phyloP scores from a whole-genome alignment of 768 basidiomycete species.

The Postia placenta region DNA sequence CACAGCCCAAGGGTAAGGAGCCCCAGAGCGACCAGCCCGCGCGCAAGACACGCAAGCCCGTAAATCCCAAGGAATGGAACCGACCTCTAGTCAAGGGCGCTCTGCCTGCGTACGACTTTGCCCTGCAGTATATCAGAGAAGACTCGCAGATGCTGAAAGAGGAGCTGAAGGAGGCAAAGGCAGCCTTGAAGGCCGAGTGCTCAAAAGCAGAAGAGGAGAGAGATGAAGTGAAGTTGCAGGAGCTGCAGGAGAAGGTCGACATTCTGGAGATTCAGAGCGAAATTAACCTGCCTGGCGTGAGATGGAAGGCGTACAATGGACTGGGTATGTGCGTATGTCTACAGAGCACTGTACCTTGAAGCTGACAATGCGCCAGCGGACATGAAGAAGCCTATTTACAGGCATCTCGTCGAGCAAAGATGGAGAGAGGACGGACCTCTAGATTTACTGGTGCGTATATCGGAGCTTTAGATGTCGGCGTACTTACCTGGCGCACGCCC shows the following conservation, averaged over 20 bases:
- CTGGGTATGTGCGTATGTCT: conserved; percentile 48
- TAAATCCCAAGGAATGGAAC: conserved; percentile 57
- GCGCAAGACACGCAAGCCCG: conserved; percentile 46
- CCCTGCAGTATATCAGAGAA: conserved; percentile 58
- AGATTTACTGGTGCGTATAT: conserved; percentile 66
- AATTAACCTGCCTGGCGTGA: conserved; percentile 75
- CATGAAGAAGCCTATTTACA: conserved; percentile 61
- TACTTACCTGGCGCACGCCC: not conserved
- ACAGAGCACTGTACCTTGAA: not conserved
- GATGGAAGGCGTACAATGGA: conserved; percentile 77
- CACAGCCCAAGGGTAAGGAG: conserved; percentile 4
- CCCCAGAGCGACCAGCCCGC: conserved; percentile 15
- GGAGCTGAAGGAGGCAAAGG: conserved; percentile 36
- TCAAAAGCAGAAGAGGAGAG: conserved; percentile 20
- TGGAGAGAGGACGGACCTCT: conserved; percentile 84
- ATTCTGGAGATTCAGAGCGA: conserved; percentile 75
- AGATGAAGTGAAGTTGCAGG: conserved; percentile 35
- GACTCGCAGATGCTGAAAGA: conserved; percentile 50
- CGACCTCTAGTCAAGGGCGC: conserved; percentile 54
- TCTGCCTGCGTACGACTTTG: conserved; percentile 80
- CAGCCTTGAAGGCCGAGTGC: conserved; percentile 19
- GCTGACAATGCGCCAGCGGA: conserved; percentile 39
- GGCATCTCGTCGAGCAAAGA: conserved; percentile 75
- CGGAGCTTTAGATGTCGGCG: not conserved
- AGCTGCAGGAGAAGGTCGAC: conserved; percentile 41